Percentiles rank a stretch among this genome's conserved stretches.
These are phyloP conservation scores for Ogataea methanolica DNA, from an alignment of 805 yeast genomes.

Conservation along the genomic window DNA sequence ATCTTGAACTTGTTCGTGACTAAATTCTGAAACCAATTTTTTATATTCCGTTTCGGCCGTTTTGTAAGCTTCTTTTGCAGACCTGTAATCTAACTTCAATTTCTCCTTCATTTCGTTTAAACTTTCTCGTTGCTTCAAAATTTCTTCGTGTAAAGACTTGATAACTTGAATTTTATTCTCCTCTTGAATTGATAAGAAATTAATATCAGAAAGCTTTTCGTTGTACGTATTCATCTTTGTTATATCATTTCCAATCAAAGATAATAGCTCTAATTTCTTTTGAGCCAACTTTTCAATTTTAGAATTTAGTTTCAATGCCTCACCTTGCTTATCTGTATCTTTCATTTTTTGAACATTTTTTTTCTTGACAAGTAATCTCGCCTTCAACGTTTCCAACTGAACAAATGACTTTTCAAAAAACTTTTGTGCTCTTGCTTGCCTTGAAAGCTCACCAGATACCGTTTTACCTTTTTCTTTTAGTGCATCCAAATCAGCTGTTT, in stretches of 20 bases:
- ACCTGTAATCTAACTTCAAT: constrained; percentile 8
- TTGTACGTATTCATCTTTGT: constrained; percentile 26
- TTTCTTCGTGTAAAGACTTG: constrained; percentile 22
- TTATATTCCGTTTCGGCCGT: constrained; percentile 28
- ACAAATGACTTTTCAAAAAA: neutral
- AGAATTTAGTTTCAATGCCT: constrained; percentile 4
- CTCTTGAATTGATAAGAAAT: constrained; percentile 31
- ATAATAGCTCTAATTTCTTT: constrained; percentile 9
- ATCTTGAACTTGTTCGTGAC: constrained; percentile 36
- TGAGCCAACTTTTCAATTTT: neutral
- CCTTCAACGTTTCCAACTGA: neutral
- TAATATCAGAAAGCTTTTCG: constrained; percentile 18
- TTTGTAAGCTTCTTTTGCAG: constrained; percentile 19
- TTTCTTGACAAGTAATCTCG: neutral
- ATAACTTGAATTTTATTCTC: constrained; percentile 29
- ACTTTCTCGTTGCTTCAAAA: constrained; percentile 25
- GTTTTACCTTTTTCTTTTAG: neutral
- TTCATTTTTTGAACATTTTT: constrained; percentile 12
- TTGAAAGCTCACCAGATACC: neutral
- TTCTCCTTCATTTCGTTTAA: constrained; percentile 17
- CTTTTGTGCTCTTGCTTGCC: neutral
- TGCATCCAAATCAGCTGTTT: neutral
- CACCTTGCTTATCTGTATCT: constrained; percentile 5
- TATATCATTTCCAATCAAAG: constrained; percentile 7
- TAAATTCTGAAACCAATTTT: constrained; percentile 31